Evolutionary conservation across 2,329 filamentous ascomycete species (phyloP), one percentile per base, ranked within the genome.

Genomic region (Meredithiella fracta): DNA sequence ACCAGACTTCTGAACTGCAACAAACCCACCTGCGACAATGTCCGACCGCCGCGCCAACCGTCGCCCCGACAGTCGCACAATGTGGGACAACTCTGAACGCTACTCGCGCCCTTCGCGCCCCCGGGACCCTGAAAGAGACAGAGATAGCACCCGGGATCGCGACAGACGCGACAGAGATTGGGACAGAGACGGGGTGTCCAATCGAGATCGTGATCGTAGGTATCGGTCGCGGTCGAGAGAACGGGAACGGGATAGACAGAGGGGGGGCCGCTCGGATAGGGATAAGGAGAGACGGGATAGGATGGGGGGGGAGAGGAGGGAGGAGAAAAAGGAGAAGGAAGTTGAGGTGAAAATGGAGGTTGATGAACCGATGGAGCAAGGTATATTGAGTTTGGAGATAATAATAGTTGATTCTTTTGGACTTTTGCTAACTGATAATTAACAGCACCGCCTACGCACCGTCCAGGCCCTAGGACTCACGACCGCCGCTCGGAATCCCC

Each of bases 31-130:
- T 34, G 40, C 40, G 11, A 51, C 23, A 7, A 51, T 51, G 49
- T 51, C 49, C 9, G 49, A 51, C 26, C 47, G 49, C 23, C 53
- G 57, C 26, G 42, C 67, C 50, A 59, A 60, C 25, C 64, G 66
- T 53, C 65, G 68, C 49, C 65, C 65, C 23, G 79, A 83, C 61
- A 79, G 75, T 66, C 75, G 74, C 53, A 72, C 77, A 54, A 79
- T 79, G 73, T 79, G 78, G 77, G 80, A 84, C 60, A 73, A 76
- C 44, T 68, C 71, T 9, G 71, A 73, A 55, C 68, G 70, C 17
- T 67, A 67, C 54, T 66, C 66, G 54, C 61, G 63, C 53, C 60
- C 23, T 11, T n/a, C 51, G 26, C 26, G 42, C 14, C 14, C n/a
- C 4, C 37, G n/a, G 23, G 34, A 29, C 3, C 44, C 14, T 3